phyloP scores from a whole-genome alignment of 495 filamentous ascomycete genomes.

The Neurospora hispaniola region DNA sequence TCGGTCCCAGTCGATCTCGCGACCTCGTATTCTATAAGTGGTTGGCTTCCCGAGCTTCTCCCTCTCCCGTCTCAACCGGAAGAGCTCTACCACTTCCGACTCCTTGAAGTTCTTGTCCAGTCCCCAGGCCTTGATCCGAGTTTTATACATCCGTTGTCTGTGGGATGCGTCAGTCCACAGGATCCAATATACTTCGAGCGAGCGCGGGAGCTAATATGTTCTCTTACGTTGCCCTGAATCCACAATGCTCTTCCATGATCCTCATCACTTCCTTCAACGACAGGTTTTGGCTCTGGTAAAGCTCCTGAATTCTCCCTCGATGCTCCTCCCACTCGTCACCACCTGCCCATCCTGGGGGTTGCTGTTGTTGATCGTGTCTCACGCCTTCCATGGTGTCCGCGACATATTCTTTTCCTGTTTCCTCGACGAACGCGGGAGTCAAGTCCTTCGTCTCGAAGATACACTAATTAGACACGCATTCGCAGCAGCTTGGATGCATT shows the following conservation, averaged over 20 bases:
- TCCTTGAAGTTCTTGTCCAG: conserved; percentile 29
- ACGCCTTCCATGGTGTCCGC: not conserved
- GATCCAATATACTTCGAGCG: conserved; percentile 8
- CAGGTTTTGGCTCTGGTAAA: conserved; percentile 25
- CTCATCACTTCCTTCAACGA: conserved; percentile 26
- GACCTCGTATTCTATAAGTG: conserved; percentile 17
- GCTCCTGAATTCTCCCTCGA: conserved; percentile 18
- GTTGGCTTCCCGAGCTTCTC: conserved; percentile 19
- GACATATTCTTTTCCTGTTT: not conserved
- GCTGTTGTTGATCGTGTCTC: not conserved
- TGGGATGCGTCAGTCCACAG: not conserved
- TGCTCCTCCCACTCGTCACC: conserved; percentile 14
- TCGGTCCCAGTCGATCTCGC: conserved; percentile 19
- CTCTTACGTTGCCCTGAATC: conserved; percentile 25
- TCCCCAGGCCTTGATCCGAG: conserved; percentile 24
- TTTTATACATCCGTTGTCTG: conserved; percentile 30
- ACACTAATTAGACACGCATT: not conserved
- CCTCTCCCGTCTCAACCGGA: conserved; percentile 17
- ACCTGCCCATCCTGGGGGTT: conserved; percentile 8
- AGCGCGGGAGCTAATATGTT: not conserved
- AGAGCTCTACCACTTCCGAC: conserved; percentile 21
- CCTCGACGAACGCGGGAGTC: not conserved
- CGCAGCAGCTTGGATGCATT: not conserved
- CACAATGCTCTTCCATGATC: conserved; percentile 23
- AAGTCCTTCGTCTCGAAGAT: not conserved